phyloP scores from a whole-genome alignment of 192 early-diverging fungal genomes.

The Rhizophagus sp. region DNA sequence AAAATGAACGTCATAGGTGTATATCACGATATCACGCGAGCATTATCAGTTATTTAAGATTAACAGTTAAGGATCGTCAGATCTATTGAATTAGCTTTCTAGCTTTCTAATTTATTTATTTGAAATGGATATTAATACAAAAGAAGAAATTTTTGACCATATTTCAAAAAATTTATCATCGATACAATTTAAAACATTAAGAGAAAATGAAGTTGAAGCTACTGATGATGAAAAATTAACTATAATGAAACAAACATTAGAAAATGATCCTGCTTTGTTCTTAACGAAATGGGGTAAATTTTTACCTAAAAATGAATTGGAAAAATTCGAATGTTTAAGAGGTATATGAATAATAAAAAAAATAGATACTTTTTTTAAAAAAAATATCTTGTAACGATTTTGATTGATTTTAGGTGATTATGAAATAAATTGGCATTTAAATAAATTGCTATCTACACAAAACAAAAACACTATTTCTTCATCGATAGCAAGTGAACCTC shows the following conservation, averaged over 20 bases:
- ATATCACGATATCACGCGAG: no score
- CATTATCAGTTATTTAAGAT: no score
- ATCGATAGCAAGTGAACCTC: not conserved
- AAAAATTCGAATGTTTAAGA: slow-evolving; percentile 33
- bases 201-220: slow-evolving; percentile 34
- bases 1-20: no score
- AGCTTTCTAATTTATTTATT: no score
- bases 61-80: no score
- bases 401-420: slow-evolving; percentile 30
- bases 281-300: slow-evolving; percentile 44
- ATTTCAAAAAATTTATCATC: slow-evolving; percentile 8
- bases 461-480: not conserved
- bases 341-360: slow-evolving; percentile 11
- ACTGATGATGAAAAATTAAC: slow-evolving; percentile 33
- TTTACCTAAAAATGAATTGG: slow-evolving; percentile 32
- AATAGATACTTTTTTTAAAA: not conserved
- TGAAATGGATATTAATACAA: slow-evolving; percentile 4
- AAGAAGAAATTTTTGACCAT: not conserved
- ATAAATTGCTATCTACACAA: slow-evolving; percentile 23
- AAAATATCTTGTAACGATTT: not conserved
- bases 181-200: slow-evolving; percentile 37
- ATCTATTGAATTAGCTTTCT: no score
- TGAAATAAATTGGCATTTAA: slow-evolving; percentile 42
- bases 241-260: slow-evolving; percentile 32
- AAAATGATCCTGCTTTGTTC: slow-evolving; percentile 41